Percentiles rank a stretch among this genome's conserved stretches.
Evolutionary conservation across 73 alveolate species (phyloP).

Genomic region (Tetrahymena elliotti): DNA sequence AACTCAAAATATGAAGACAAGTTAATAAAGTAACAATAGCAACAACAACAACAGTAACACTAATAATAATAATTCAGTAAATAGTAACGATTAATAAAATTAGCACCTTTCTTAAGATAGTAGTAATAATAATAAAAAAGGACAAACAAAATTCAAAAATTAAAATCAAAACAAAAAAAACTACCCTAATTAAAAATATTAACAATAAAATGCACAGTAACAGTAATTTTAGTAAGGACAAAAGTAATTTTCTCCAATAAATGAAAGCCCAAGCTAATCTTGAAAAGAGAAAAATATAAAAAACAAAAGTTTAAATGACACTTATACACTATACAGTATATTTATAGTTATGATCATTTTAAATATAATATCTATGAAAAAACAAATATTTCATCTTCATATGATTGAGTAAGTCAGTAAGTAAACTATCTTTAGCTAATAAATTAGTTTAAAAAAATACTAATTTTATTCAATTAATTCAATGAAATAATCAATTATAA

Average conservation of each 20-base stretch:
- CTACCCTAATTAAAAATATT: background rate
- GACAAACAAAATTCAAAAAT: background rate
- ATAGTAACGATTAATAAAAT: background rate
- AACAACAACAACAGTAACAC: too few relatives aligned
- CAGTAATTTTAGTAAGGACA: background rate
- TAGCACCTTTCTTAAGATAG: background rate
- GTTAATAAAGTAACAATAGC: too few relatives aligned
- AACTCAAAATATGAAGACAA: background rate
- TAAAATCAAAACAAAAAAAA: background rate
- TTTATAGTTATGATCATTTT: too few relatives aligned
- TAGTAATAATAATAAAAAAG: background rate
- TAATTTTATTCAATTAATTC: too few relatives aligned
- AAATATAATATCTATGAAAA: too few relatives aligned
- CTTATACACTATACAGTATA: too few relatives aligned
- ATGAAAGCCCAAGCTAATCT: background rate
- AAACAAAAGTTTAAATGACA: too few relatives aligned
- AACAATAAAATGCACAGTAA: background rate
- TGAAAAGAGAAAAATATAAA: background rate
- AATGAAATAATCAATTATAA: too few relatives aligned
- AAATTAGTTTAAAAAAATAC: too few relatives aligned
- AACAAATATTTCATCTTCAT: too few relatives aligned
- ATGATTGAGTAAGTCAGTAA: too few relatives aligned
- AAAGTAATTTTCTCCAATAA: background rate
- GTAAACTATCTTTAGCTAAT: too few relatives aligned
- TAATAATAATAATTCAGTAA: background rate